Evolutionary conservation across 331 rosid genomes (phyloP), one percentile per base, ranked within the genome.

Genomic region (Acacia concinna): DNA sequence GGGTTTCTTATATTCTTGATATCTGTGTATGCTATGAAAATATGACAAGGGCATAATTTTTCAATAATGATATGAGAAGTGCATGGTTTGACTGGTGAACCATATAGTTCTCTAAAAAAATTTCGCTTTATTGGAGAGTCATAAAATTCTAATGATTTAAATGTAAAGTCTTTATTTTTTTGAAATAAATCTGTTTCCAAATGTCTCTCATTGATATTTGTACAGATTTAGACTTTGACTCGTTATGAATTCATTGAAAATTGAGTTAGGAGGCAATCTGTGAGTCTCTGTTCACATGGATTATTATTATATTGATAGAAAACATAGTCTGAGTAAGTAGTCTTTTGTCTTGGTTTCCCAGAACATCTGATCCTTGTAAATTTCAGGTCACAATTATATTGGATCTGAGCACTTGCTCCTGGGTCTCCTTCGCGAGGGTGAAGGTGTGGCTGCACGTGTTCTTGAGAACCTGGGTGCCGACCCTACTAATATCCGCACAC

Each of bases 401-500:
- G 99, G 98, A 78, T 93, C 99, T 2, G 99, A 96, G 88, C 99
- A 96, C 88, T 88, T 96, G 92, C 99, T 96, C 57, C 87, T 96
- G 68, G 99, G 99, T 80, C 88, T 96, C 82, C 99, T 96, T 73
- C 90, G 99, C 52, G 99, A 96, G 84, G 98, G 99, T 68, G 98
- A 96, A 84, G 98, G 99, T 44, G 99, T 96, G 43, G 99, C 99
- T 35, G 98, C 99, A 69, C 98, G 99, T 81, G 99, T 96, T 85
- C 97, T 96, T 75, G 99, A 96, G 79, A 96, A 88, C 81, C 82
- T 96, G 69, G 99, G 98, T 77, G 99, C 99, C 60, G 99, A 96
- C 73, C 99, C 98, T 4, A 91, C 94, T 81, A 96, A 93, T 78
- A 96, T 96, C 49, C 97, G 99, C 68, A 93, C 98, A 8, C 98